Conservation (phyloP, 495 filamentous ascomycete genomes). For the Elasticomyces elasticus region DNA sequence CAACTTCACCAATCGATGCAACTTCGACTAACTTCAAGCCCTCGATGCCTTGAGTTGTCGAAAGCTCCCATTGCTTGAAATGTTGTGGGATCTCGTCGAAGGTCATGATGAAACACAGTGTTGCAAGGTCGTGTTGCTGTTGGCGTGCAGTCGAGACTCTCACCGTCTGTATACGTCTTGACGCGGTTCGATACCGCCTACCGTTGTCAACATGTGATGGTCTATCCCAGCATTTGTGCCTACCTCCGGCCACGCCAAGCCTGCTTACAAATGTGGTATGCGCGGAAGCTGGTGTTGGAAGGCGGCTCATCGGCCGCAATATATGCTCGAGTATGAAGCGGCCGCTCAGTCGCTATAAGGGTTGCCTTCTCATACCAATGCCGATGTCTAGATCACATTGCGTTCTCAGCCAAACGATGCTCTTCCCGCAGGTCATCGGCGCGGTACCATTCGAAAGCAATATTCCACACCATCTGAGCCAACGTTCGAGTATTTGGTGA, state of each 20-base stretch:
- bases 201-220: not conserved
- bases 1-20: not conserved
- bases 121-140: not conserved
- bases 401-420: no score
- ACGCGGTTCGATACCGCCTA: not conserved
- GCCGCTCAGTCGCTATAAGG: not conserved
- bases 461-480: slow-evolving; percentile 36
- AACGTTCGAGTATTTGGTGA: slow-evolving; percentile 11
- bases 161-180: not conserved
- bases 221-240: not conserved
- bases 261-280: not conserved
- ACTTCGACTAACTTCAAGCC: not conserved
- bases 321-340: not conserved
- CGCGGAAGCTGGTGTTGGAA: no score
- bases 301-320: not conserved
- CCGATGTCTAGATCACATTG: no score
- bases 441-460: slow-evolving; percentile 33
- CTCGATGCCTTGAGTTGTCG: slow-evolving; percentile 1
- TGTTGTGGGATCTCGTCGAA: not conserved
- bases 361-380: no score
- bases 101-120: not conserved
- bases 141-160: no score
- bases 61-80: slow-evolving; percentile 6
- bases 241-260: not conserved
- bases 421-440: slow-evolving; percentile 14